Evolutionary conservation across 257 asterid genomes (phyloP).

Genomic region (Handroanthus guayacan): DNA sequence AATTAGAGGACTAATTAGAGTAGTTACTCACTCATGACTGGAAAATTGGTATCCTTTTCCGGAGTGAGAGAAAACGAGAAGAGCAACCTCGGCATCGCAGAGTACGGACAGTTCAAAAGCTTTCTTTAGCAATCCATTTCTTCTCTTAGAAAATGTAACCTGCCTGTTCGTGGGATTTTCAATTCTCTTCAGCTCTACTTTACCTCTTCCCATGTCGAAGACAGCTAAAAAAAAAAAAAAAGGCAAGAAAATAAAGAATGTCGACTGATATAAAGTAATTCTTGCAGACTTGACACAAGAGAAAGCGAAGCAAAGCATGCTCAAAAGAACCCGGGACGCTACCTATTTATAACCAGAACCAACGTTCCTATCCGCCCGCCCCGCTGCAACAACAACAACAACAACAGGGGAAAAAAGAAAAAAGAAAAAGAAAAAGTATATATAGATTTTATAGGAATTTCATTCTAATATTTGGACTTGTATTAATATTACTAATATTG

Average conservation of each 20-base stretch:
- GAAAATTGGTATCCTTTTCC: conserved; percentile 40
- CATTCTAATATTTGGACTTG: too few species aligned
- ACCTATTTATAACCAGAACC: background rate
- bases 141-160: conserved; percentile 38
- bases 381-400: too few species aligned
- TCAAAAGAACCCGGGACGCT: background rate
- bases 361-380: background rate
- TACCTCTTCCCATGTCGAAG: conserved; percentile 46
- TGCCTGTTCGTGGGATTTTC: conserved; percentile 40
- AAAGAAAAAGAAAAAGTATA: too few species aligned
- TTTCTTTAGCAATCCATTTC: conserved; percentile 41
- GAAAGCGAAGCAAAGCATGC: background rate
- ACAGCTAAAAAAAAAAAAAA: background rate
- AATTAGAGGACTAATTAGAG: background rate
- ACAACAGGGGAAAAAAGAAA: too few species aligned
- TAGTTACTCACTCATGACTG: conserved; percentile 36
- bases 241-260: background rate
- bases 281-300: background rate
- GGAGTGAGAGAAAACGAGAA: conserved; percentile 39
- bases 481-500: too few species aligned
- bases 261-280: background rate
- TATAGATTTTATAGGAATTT: too few species aligned
- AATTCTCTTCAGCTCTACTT: conserved; percentile 43
- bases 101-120: conserved; percentile 37
- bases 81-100: conserved; percentile 39